Evolutionary conservation across 164 flowering plant species (phyloP).

Genomic region (Tetracentron sinense): DNA sequence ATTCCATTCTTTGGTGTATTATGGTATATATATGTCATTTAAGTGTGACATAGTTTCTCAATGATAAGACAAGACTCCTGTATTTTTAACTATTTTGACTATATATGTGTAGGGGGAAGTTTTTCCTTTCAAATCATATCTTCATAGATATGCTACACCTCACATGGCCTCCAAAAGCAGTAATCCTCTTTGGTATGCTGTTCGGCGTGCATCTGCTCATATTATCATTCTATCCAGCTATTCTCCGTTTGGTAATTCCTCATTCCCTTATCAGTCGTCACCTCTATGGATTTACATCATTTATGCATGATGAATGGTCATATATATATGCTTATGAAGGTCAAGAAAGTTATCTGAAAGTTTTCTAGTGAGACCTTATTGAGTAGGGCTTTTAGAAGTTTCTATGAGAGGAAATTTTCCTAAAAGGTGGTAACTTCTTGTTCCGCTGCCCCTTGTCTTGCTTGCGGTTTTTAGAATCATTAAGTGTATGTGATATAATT

Average conservation of each 20-base stretch:
- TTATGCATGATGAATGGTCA: not conserved
- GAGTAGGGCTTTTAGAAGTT: not conserved
- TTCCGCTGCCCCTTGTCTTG: no score
- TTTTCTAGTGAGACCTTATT: not conserved
- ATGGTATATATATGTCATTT: no score
- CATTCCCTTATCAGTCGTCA: not conserved
- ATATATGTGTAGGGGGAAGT: constrained; percentile 61
- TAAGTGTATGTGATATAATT: no score
- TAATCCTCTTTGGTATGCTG: constrained; percentile 90
- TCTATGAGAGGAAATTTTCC: no score
- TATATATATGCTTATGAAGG: not conserved
- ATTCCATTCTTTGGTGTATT: no score
- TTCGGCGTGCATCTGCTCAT: constrained; percentile 93
- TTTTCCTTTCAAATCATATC: constrained; percentile 62
- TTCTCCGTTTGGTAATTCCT: constrained; percentile 83
- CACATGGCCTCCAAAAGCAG: constrained; percentile 60
- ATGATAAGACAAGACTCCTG: not conserved
- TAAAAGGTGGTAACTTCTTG: no score
- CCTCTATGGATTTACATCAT: not conserved
- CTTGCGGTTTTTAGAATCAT: no score
- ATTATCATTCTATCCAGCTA: constrained; percentile 91
- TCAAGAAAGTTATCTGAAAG: not conserved
- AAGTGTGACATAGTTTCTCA: not conserved
- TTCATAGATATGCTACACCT: constrained; percentile 74
- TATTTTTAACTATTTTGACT: constrained; percentile 1